A percentile compares a stretch with the other conserved stretches of the same genome.
phyloP scores from a whole-genome alignment of 2,329 filamentous ascomycete genomes.

The Aspergillus unguis region DNA sequence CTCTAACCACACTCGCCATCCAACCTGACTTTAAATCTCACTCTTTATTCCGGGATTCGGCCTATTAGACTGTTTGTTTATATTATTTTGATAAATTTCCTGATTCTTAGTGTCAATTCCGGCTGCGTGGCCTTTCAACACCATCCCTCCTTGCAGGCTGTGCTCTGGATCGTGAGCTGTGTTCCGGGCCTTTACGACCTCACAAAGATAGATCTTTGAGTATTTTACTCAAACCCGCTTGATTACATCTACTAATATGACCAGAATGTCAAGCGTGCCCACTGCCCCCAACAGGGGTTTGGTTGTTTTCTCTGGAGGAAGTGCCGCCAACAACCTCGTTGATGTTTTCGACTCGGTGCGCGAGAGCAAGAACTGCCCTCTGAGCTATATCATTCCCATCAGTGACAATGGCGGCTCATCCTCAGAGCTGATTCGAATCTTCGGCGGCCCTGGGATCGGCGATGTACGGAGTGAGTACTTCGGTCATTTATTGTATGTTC shows the following conservation, averaged over 20 bases:
- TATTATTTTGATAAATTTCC: neutral
- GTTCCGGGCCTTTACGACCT: no score
- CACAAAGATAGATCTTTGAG: neutral
- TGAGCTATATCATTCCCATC: slow-evolving; percentile 90
- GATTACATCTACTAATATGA: neutral
- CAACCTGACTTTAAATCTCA: neutral
- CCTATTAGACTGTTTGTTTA: neutral
- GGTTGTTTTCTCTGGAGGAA: slow-evolving; percentile 87
- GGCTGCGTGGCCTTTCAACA: neutral
- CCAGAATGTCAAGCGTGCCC: slow-evolving; percentile 13
- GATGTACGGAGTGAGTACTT: slow-evolving; percentile 65
- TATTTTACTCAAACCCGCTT: neutral
- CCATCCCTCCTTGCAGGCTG: no score
- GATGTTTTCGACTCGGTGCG: slow-evolving; percentile 75
- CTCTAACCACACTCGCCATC: neutral
- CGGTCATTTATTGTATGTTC: neutral
- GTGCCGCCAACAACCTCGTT: slow-evolving; percentile 89
- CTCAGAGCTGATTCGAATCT: slow-evolving; percentile 88
- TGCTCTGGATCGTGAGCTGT: no score
- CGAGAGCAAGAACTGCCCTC: slow-evolving; percentile 61
- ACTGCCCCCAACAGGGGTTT: slow-evolving; percentile 52
- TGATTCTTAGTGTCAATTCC: no score
- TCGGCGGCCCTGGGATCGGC: slow-evolving; percentile 84
- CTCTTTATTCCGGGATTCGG: neutral
- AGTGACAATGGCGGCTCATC: slow-evolving; percentile 94